These are phyloP conservation scores for Ascochyta clinopodiicola DNA, from an alignment of 2,329 filamentous ascomycete genomes.

Conservation along the genomic window DNA sequence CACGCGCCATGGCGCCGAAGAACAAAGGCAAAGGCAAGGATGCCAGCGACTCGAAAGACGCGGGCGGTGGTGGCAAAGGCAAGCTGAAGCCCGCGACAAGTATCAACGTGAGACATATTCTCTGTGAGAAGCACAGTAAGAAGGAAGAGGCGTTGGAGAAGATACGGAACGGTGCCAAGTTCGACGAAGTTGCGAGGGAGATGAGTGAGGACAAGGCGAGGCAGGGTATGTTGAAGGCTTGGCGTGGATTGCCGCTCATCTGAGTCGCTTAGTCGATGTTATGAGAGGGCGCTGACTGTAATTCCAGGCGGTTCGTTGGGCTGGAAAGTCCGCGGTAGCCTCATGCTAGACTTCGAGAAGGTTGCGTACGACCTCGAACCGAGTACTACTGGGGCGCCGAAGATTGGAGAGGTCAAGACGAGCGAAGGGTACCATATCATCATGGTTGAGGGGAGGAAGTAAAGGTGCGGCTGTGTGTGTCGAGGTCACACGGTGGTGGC, in stretches of 20 bases:
- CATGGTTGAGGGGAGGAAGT: conserved; percentile 74
- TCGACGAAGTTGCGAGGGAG: conserved; percentile 75
- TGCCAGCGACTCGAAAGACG: conserved; percentile 39
- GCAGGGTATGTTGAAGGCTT: conserved; percentile 44
- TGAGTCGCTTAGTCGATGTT: background rate
- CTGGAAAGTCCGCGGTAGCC: conserved; percentile 72
- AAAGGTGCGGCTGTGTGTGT: background rate
- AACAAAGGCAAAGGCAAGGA: conserved; percentile 39
- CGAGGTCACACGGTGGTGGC: too few species aligned
- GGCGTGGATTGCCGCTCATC: background rate
- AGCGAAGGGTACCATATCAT: conserved; percentile 80
- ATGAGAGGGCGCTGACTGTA: conserved; percentile 36
- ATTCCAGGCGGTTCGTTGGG: conserved; percentile 69
- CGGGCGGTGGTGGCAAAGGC: conserved; percentile 45
- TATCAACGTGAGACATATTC: conserved; percentile 76
- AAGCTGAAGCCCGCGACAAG: conserved; percentile 68
- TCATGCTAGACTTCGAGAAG: conserved; percentile 74
- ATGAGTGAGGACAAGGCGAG: conserved; percentile 80
- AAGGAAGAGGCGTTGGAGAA: conserved; percentile 78
- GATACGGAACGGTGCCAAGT: conserved; percentile 70
- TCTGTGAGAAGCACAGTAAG: conserved; percentile 79
- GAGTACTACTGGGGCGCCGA: conserved; percentile 69
- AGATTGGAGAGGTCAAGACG: conserved; percentile 74
- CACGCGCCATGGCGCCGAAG: conserved; percentile 32
- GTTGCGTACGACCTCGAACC: conserved; percentile 73